Percentiles rank a stretch among this genome's conserved stretches.
These are phyloP conservation scores for Pascua sp. DNA, from an alignment of 1,284 basidiomycete genomes.

Conservation along the genomic window DNA sequence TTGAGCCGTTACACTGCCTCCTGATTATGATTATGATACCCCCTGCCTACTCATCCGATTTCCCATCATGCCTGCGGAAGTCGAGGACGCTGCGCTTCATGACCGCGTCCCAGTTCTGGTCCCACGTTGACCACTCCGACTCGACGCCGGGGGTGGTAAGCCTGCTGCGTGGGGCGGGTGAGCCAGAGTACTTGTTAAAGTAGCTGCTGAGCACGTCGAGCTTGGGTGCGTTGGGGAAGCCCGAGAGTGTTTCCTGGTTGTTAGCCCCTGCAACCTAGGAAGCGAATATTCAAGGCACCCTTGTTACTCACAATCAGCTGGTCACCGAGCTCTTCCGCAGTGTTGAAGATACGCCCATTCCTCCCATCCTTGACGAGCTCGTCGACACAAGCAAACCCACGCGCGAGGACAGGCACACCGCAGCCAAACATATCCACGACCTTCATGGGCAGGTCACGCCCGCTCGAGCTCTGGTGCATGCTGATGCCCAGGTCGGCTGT, in stretches of 20 bases:
- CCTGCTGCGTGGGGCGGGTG: slow-evolving; percentile 11
- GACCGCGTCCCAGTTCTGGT: slow-evolving; percentile 72
- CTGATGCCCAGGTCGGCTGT: slow-evolving; percentile 89
- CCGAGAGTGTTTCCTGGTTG: slow-evolving; percentile 57
- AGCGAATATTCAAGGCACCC: slow-evolving; percentile 3
- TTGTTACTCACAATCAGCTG: slow-evolving; percentile 63
- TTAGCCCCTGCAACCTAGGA: slow-evolving; percentile 4
- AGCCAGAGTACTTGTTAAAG: slow-evolving; percentile 13
- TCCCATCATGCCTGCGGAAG: background rate
- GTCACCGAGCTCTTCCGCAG: slow-evolving; percentile 64
- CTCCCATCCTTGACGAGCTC: slow-evolving; percentile 81
- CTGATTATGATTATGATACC: background rate
- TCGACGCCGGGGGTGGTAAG: slow-evolving; percentile 10
- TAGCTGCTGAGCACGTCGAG: slow-evolving; percentile 55
- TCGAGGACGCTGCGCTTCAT: slow-evolving; percentile 46
- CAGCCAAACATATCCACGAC: slow-evolving; percentile 99
- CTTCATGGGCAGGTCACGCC: slow-evolving; percentile 96
- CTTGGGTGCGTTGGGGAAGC: slow-evolving; percentile 59
- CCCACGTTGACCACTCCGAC: slow-evolving; percentile 68
- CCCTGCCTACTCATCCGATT: background rate
- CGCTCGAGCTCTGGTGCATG: slow-evolving; percentile 85
- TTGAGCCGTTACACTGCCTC: background rate
- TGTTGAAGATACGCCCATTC: slow-evolving; percentile 79
- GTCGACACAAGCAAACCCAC: slow-evolving; percentile 76
- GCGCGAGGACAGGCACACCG: slow-evolving; percentile 84